Conservation (phyloP, 495 filamentous ascomycete genomes). For the Xanthoparmelia taractica region DNA sequence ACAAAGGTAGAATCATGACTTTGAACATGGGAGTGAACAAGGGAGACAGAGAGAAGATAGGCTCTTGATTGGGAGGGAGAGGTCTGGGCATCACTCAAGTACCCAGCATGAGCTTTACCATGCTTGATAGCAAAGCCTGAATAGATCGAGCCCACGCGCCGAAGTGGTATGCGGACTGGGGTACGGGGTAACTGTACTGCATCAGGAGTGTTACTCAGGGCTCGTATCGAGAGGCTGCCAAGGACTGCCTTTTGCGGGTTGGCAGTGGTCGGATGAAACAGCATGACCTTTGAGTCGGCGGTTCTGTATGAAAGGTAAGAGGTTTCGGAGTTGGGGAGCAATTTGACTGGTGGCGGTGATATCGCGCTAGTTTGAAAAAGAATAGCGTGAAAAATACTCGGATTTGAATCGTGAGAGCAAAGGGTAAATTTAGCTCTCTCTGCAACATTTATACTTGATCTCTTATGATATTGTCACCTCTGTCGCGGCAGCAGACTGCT, state of each 20-base stretch:
- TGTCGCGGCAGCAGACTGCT: conserved; percentile 44
- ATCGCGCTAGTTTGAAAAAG: conserved; percentile 4
- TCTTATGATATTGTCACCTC: conserved; percentile 45
- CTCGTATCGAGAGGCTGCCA: conserved; percentile 18
- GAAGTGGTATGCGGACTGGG: too few species aligned
- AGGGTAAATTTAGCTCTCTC: conserved; percentile 16
- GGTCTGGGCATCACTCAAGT: not conserved
- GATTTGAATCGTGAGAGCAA: conserved; percentile 1
- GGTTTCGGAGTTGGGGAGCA: not conserved
- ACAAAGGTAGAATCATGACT: conserved; percentile 8
- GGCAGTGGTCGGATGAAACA: conserved; percentile 19
- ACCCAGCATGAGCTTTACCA: not conserved
- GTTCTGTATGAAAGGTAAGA: conserved; percentile 14
- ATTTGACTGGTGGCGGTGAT: conserved; percentile 16
- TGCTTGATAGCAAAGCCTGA: conserved; percentile 7
- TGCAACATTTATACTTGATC: conserved; percentile 9
- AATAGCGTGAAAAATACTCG: conserved; percentile 5
- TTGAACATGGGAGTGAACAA: conserved; percentile 5
- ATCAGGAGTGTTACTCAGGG: conserved; percentile 4
- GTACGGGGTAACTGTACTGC: too few species aligned
- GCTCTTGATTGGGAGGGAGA: conserved; percentile 9
- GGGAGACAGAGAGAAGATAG: conserved; percentile 3
- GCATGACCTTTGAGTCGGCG: conserved; percentile 1
- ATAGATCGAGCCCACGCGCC: conserved; percentile 14
- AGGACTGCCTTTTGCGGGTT: not conserved